Evolutionary conservation across 2,329 filamentous ascomycete genomes (phyloP).

Genomic region (Ceratocystis huliohia): DNA sequence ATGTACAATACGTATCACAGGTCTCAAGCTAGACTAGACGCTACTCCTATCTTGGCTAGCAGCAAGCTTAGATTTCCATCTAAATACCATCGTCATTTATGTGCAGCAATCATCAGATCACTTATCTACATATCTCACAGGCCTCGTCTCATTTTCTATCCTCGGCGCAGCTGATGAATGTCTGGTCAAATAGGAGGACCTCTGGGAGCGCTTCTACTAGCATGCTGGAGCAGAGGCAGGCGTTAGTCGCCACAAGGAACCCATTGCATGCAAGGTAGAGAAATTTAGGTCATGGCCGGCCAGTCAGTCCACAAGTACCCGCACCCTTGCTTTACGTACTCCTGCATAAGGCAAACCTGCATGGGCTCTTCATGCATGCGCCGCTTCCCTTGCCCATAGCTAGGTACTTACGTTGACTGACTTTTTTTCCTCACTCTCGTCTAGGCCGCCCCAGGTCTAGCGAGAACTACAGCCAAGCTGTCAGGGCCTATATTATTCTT

Average conservation of each 20-base stretch:
- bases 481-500: background rate
- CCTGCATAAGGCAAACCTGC: conserved; percentile 9
- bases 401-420: background rate
- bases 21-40: conserved; percentile 4
- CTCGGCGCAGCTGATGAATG: background rate
- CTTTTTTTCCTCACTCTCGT: background rate
- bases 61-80: background rate
- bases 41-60: background rate
- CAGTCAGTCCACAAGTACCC: background rate
- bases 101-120: background rate
- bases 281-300: background rate
- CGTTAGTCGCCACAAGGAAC: background rate
- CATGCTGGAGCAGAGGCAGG: background rate
- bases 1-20: background rate
- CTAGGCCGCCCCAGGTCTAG: background rate
- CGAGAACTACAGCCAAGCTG: background rate
- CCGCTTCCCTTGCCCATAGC: conserved; percentile 7
- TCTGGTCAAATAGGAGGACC: background rate
- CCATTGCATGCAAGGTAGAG: background rate
- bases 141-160: background rate
- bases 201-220: background rate
- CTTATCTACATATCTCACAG: background rate
- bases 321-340: background rate
- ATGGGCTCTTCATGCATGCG: conserved; percentile 9
- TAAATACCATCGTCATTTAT: background rate